These are phyloP conservation scores for Hypoxylon crocopeplum DNA, from an alignment of 495 filamentous ascomycete genomes.

Conservation along the genomic window DNA sequence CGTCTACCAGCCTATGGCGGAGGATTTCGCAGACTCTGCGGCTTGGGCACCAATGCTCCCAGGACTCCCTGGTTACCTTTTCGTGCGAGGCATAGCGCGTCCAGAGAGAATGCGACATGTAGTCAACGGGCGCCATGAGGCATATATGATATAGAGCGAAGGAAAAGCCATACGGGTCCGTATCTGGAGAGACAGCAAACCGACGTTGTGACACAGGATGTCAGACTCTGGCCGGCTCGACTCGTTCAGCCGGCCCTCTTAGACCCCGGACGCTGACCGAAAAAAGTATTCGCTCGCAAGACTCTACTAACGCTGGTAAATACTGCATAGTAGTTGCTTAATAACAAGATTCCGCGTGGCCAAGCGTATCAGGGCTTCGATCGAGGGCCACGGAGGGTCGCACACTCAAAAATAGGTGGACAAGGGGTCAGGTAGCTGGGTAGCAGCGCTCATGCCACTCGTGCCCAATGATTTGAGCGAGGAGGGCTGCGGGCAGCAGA, in stretches of 20 bases:
- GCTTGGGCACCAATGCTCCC: conserved; percentile 61
- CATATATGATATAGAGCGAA: conserved; percentile 22
- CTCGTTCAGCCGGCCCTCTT: conserved; percentile 30
- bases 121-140: conserved; percentile 32
- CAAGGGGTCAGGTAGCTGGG: conserved; percentile 35
- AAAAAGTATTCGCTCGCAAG: conserved; percentile 22
- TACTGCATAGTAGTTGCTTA: conserved; percentile 26
- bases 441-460: conserved; percentile 39
- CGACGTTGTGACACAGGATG: conserved; percentile 24
- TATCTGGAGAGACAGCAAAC: conserved; percentile 22
- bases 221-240: conserved; percentile 14
- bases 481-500: conserved; percentile 33
- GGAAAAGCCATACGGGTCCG: neutral
- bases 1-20: conserved; percentile 42
- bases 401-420: conserved; percentile 33
- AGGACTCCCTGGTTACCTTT: conserved; percentile 45
- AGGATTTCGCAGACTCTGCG: conserved; percentile 41
- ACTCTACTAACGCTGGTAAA: conserved; percentile 8
- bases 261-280: conserved; percentile 34
- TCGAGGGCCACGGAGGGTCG: conserved; percentile 17
- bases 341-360: neutral
- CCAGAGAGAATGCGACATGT: conserved; percentile 40
- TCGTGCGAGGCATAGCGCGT: conserved; percentile 35
- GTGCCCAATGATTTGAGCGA: conserved; percentile 42
- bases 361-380: conserved; percentile 31